Percentiles rank a stretch among this genome's conserved stretches.
Conservation (phyloP, 345 rosid species). For the Hypericum perforatum region DNA sequence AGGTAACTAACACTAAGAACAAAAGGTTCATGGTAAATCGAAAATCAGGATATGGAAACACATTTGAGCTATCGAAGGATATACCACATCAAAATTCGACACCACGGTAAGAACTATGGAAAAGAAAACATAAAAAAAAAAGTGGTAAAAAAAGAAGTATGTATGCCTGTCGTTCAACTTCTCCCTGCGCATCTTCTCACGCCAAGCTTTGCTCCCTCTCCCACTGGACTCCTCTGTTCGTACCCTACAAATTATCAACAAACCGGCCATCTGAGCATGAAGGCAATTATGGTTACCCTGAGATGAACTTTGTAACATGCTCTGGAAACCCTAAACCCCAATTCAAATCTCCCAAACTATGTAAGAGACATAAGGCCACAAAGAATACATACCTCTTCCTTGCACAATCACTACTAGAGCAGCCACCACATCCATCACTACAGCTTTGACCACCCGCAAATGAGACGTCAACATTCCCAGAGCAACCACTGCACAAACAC, state of each 20-base stretch:
- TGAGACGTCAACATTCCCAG: too few species aligned
- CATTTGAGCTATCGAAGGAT: background rate
- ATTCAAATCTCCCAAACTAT: too few species aligned
- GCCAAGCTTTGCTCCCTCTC: slow-evolving; percentile 22
- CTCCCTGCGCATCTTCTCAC: slow-evolving; percentile 25
- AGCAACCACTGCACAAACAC: too few species aligned
- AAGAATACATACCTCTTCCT: too few species aligned
- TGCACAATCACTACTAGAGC: too few species aligned
- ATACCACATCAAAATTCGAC: background rate
- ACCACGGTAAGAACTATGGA: background rate
- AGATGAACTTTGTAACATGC: too few species aligned
- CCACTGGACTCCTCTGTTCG: slow-evolving; percentile 14
- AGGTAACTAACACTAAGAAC: background rate
- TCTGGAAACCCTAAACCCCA: too few species aligned
- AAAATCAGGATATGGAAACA: background rate
- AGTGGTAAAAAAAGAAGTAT: background rate
- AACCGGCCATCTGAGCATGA: background rate
- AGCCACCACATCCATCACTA: too few species aligned
- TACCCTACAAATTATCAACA: slow-evolving; percentile 12
- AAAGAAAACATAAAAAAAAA: background rate
- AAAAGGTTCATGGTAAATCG: background rate
- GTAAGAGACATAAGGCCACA: too few species aligned
- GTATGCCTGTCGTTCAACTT: slow-evolving; percentile 22
- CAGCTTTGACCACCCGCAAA: too few species aligned
- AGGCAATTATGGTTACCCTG: too few species aligned